Base-by-base conservation (phyloP, 202 grass and related monocot species). In the Musa balbisiana region DNA sequence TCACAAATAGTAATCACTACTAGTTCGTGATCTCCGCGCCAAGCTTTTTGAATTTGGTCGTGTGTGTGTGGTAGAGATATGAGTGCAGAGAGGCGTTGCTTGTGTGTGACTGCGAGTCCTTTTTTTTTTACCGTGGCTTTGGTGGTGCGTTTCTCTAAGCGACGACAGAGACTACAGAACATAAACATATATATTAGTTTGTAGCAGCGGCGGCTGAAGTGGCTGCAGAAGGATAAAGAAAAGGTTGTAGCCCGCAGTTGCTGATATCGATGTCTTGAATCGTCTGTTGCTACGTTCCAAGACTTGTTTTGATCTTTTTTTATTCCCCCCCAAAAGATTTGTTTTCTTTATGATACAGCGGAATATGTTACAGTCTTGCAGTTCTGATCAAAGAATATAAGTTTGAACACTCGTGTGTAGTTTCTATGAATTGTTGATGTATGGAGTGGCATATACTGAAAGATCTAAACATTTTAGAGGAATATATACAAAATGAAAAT, bases 151-250 rank as follows among this genome's bases (percentile, higher is more conserved):
- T 67, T 43, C 15, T 67, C 64, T 67, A 43, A 24, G 64, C 10
- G 64, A 11, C 24, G 64, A 67, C 64, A 43, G 64, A 43, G 64
- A 15, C n/a, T 67, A 67, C 43, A 67, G 64, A 67, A 26, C 21
- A 33, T 67, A 22, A 43, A 43, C 33, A 43, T 43, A 43, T 43
- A 43, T 43, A 43, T 13, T 33, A 1, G 33, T 33, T 25, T 9
- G 64, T 29, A 67, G 64, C 64, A 67, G 64, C 64, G 16, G 64
- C 11, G 64, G 25, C 64, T 67, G 64, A 67, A 67, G 64, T 67
- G 64, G 64, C 64, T 17, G 64, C 64, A 67, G 25, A 43, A 9
- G 12, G 24, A 9, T 67, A 43, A 43, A 33, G 10, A 43, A 43
- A 67, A 67, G 64, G 27, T 29, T 67, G 64, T 67, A 67, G 64